Evolutionary conservation across 2,329 filamentous ascomycete genomes (phyloP), one percentile per base, ranked within the genome.

Genomic region (Cercospora sojina): DNA sequence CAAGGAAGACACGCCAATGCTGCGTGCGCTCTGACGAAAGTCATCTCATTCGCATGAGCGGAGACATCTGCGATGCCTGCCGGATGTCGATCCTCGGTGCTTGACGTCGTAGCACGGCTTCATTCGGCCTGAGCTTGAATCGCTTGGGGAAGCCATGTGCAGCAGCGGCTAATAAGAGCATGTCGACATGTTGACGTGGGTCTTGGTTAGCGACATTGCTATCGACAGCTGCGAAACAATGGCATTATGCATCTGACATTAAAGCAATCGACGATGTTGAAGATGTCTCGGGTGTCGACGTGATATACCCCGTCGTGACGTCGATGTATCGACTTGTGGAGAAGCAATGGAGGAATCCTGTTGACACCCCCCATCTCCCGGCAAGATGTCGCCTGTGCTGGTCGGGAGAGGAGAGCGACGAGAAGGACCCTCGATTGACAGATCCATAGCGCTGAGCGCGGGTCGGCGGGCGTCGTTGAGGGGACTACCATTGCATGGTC

Each of bases 31-130:
- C 47, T 51, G 47, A 51, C 47, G 23, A 51, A 29, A 51, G 23
- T 51, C 47, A 23, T 25, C 8, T 7, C 47, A 51, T 51, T 12
- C 13, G 47, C 20, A 13, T 51, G 47, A 51, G 47, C 53, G 53
- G 53, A 57, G 53, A 29, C 12, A 35, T 57, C 27, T 57, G 53
- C 53, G 53, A 57, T 57, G 53, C 53, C 53, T 57, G 53, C 53
- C n/a, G 31, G 27, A 57, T 35, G 27, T 57, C 53, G 53, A 57
- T 57, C 53, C 27, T 35, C 27, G 31, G 53, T 57, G 53, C 53
- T 57, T 35, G 31, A 57, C 53, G 53, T 57, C 53, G 53, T 20
- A 51, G 23, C 47, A 51, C 47, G 47, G 27, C 47, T 51, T 7
- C 47, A 51, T 25, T 27, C 47, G 25, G 27, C 8, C 53, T 23